A percentile compares a stretch with the other conserved stretches of the same genome.
These are phyloP conservation scores for Ciborinia camelliae DNA, from an alignment of 2,329 filamentous ascomycete genomes.

Conservation along the genomic window DNA sequence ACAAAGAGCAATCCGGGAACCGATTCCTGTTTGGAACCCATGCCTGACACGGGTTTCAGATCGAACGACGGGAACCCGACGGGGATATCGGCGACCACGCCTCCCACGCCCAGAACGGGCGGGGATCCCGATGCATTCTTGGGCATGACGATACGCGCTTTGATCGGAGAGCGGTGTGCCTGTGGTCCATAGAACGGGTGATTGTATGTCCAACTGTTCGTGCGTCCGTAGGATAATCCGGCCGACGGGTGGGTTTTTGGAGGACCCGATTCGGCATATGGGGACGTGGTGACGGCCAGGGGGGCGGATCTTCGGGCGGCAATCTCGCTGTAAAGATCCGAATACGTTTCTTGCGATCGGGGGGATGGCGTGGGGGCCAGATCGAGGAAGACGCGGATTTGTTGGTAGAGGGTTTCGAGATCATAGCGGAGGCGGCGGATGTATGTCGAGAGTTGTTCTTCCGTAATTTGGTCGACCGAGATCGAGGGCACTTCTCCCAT, in stretches of 20 bases:
- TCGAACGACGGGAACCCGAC: conserved; percentile 6
- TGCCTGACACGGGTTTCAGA: neutral
- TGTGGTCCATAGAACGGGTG: conserved; percentile 61
- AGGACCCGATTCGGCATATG: conserved; percentile 47
- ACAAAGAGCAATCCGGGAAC: conserved; percentile 28
- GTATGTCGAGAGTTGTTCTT: conserved; percentile 50
- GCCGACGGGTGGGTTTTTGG: conserved; percentile 63
- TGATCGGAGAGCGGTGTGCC: conserved; percentile 47
- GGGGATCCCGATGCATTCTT: conserved; percentile 38
- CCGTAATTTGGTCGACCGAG: conserved; percentile 44
- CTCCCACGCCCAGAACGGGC: conserved; percentile 35
- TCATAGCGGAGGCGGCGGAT: conserved; percentile 53
- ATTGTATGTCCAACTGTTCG: conserved; percentile 53
- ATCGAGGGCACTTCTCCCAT: conserved; percentile 34
- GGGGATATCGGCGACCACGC: conserved; percentile 34
- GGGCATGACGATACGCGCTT: conserved; percentile 55
- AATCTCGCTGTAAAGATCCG: neutral
- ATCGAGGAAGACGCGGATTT: conserved; percentile 60
- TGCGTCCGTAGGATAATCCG: conserved; percentile 59
- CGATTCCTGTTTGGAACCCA: neutral
- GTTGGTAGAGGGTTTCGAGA: conserved; percentile 48
- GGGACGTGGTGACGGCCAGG: conserved; percentile 34
- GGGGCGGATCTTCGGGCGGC: neutral
- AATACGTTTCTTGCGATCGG: no score
- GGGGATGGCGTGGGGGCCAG: conserved; percentile 42